phyloP scores from a whole-genome alignment of 768 basidiomycete species.

The Collybia mongolica region DNA sequence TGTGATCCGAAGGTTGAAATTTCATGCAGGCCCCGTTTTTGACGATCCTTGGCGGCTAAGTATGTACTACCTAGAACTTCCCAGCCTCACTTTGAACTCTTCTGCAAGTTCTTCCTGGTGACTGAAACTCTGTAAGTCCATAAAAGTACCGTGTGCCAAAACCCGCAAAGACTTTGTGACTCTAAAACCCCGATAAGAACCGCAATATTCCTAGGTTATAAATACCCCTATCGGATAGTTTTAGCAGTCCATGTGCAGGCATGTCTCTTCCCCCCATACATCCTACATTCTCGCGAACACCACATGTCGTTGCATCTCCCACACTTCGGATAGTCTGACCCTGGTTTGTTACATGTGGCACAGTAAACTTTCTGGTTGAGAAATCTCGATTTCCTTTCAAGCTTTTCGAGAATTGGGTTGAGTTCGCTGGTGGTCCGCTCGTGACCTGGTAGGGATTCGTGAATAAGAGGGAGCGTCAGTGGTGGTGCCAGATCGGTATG shows the following conservation, averaged over 20 bases:
- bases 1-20: too few relatives aligned
- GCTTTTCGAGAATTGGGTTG: conserved; percentile 47
- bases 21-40: too few relatives aligned
- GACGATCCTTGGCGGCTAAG: too few relatives aligned
- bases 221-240: conserved; percentile 1
- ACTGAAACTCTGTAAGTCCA: too few relatives aligned
- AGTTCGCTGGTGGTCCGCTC: conserved; percentile 14
- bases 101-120: too few relatives aligned
- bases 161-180: too few relatives aligned
- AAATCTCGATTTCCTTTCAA: conserved; percentile 54
- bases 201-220: neutral
- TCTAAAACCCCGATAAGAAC: neutral
- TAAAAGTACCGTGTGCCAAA: too few relatives aligned
- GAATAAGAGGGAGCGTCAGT: conserved; percentile 9
- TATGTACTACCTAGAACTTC: too few relatives aligned
- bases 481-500: conserved; percentile 18
- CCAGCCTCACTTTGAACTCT: too few relatives aligned
- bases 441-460: conserved; percentile 6
- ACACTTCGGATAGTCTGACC: conserved; percentile 61
- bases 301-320: conserved; percentile 56
- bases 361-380: conserved; percentile 39
- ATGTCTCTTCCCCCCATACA: conserved; percentile 53
- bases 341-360: conserved; percentile 50
- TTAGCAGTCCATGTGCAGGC: conserved; percentile 27
- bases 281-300: conserved; percentile 63